Evolutionary conservation across 1,284 basidiomycete species (phyloP).

Genomic region (Heterobasidion occidentale): DNA sequence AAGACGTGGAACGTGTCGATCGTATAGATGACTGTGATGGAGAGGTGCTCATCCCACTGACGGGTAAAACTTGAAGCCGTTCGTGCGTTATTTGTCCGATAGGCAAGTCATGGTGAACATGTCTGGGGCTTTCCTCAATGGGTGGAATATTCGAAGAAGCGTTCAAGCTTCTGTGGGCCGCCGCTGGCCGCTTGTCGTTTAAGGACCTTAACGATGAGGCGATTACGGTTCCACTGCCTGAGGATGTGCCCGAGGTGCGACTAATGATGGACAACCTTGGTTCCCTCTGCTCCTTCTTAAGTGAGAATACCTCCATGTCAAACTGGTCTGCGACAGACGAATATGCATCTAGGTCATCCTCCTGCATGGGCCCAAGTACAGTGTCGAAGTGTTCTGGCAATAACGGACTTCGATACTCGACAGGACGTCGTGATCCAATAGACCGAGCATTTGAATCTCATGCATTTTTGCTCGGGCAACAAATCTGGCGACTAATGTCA

Average conservation of each 20-base stretch:
- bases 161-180: constrained; percentile 37
- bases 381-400: constrained; percentile 35
- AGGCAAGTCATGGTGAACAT: constrained; percentile 39
- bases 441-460: constrained; percentile 88
- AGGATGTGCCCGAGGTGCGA: constrained; percentile 33
- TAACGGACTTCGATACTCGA: constrained; percentile 76
- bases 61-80: constrained; percentile 15
- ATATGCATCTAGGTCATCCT: constrained; percentile 11
- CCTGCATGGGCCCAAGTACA: constrained; percentile 9
- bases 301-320: constrained; percentile 58
- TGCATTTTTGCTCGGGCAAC: constrained; percentile 90
- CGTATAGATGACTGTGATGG: constrained; percentile 64
- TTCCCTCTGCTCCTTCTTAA: constrained; percentile 27
- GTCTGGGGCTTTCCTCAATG: constrained; percentile 63
- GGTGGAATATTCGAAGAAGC: constrained; percentile 40
- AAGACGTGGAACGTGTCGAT: constrained; percentile 36
- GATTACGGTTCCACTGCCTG: constrained; percentile 23
- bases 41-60: constrained; percentile 43
- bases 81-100: constrained; percentile 27
- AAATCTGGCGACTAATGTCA: constrained; percentile 43
- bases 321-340: constrained; percentile 55
- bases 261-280: constrained; percentile 20
- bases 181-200: constrained; percentile 26
- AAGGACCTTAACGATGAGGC: constrained; percentile 25
- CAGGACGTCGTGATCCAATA: constrained; percentile 83